These are phyloP conservation scores for Haberlea rhodopensis DNA, from an alignment of 257 asterid genomes.

Conservation along the genomic window DNA sequence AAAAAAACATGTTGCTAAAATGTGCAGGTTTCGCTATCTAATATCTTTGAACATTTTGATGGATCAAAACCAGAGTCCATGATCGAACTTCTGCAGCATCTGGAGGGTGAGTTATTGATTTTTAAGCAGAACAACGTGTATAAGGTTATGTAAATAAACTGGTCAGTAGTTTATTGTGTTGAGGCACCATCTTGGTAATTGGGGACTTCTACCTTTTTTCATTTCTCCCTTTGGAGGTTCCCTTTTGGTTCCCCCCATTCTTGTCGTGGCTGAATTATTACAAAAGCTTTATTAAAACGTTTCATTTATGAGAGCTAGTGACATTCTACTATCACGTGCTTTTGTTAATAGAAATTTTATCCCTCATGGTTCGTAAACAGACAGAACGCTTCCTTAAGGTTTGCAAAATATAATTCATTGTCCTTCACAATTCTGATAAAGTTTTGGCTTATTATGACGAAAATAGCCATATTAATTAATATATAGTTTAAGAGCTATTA, in stretches of 20 bases:
- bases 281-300: not conserved
- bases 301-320: no score
- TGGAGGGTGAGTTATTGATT: conserved; percentile 74
- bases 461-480: no score
- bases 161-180: conserved; percentile 24
- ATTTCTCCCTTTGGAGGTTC: not conserved
- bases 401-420: no score
- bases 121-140: conserved; percentile 57
- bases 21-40: conserved; percentile 58
- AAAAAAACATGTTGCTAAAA: not conserved
- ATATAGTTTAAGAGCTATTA: no score
- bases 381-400: no score
- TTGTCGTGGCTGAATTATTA: no score
- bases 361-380: no score
- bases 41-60: conserved; percentile 59
- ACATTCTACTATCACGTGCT: no score
- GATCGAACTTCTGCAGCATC: conserved; percentile 42
- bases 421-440: no score
- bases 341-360: no score
- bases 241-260: no score
- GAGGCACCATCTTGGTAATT: conserved; percentile 14
- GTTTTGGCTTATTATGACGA: no score
- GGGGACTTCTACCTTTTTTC: not conserved
- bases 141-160: conserved; percentile 47
- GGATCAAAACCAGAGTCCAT: conserved; percentile 58